Percentiles rank a stretch among this genome's conserved stretches.
Conservation (phyloP, 768 basidiomycete species). For the Amanita thiersii region DNA sequence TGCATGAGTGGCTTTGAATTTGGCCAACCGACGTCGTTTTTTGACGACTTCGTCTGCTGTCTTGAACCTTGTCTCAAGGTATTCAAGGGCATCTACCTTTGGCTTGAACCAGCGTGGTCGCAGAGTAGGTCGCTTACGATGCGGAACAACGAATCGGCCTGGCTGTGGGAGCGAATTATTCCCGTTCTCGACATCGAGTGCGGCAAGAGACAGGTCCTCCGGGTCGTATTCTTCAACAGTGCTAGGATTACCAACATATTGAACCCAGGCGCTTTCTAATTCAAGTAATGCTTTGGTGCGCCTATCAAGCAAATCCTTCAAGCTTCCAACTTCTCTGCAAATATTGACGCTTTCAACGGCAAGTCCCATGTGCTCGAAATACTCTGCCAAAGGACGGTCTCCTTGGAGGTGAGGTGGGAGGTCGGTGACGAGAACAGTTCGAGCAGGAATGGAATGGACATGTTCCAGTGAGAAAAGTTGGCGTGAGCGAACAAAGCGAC, state of each 20-base stretch:
- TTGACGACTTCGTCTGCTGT: conserved; percentile 80
- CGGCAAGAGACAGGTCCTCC: conserved; percentile 40
- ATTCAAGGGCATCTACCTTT: conserved; percentile 86
- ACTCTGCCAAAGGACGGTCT: conserved; percentile 82
- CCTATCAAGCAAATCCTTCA: conserved; percentile 67
- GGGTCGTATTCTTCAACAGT: conserved; percentile 77
- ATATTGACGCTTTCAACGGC: conserved; percentile 90
- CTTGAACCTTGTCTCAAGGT: conserved; percentile 72
- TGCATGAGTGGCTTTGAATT: conserved; percentile 72
- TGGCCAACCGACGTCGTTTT: conserved; percentile 59
- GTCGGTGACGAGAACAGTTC: conserved; percentile 83
- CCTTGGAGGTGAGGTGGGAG: conserved; percentile 81
- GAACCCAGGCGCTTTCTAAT: conserved; percentile 81
- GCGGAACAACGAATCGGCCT: conserved; percentile 58
- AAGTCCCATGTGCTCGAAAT: conserved; percentile 85
- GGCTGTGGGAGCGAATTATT: conserved; percentile 26
- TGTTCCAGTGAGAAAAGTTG: conserved; percentile 93
- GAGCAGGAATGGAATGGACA: conserved; percentile 89
- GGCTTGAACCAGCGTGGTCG: conserved; percentile 66
- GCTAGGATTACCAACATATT: conserved; percentile 92
- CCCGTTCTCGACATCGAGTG: conserved; percentile 47
- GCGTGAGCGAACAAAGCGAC: conserved; percentile 79
- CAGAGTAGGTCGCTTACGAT: conserved; percentile 67
- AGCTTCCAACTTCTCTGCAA: conserved; percentile 70
- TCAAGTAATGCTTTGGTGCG: conserved; percentile 74